Evolutionary conservation across 768 basidiomycete genomes (phyloP).

Genomic region (Tricholomella constricta): DNA sequence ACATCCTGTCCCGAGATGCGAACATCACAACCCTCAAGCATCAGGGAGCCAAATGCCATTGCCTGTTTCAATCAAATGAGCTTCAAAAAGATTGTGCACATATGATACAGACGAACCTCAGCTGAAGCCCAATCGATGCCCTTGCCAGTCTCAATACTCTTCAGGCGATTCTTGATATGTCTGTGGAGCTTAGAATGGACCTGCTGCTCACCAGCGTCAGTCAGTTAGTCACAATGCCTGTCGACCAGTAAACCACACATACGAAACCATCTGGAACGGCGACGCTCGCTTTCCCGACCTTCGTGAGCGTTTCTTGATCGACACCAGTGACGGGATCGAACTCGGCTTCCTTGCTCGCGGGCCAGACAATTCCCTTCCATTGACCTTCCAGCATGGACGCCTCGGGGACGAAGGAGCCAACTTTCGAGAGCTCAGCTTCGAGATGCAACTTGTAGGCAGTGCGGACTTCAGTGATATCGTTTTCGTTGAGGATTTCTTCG

Average conservation of each 20-base stretch:
- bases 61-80: constrained; percentile 46
- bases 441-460: constrained; percentile 61
- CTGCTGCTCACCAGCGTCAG: constrained; percentile 50
- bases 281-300: constrained; percentile 72
- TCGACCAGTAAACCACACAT: constrained; percentile 28
- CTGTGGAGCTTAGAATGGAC: constrained; percentile 78
- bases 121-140: constrained; percentile 90
- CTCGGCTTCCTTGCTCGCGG: constrained; percentile 53
- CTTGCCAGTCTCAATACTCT: constrained; percentile 64
- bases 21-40: constrained; percentile 81
- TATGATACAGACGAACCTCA: constrained; percentile 55
- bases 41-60: constrained; percentile 83
- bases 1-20: constrained; percentile 94
- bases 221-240: constrained; percentile 39
- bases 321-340: constrained; percentile 72
- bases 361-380: constrained; percentile 72
- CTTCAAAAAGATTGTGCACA: not conserved
- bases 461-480: constrained; percentile 53
- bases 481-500: constrained; percentile 54
- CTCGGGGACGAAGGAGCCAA: constrained; percentile 48
- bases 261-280: constrained; percentile 62
- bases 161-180: constrained; percentile 77
- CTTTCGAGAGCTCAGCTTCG: constrained; percentile 56
- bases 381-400: constrained; percentile 63
- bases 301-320: constrained; percentile 45